Evolutionary conservation across 768 basidiomycete species (phyloP).

Genomic region (Pleurotus cornucopiae): DNA sequence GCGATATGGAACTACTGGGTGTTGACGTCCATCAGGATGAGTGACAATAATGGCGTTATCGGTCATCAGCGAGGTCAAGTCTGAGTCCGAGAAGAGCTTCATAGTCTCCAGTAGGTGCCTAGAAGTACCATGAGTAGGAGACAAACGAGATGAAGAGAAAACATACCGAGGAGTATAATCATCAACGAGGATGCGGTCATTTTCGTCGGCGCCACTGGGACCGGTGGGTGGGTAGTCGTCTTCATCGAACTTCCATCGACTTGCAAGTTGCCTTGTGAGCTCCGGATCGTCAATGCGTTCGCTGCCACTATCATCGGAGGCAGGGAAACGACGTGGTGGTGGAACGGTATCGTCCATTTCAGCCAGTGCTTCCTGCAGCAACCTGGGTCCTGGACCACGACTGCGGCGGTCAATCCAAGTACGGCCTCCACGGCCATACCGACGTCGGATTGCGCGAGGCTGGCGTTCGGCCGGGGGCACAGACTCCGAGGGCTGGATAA

Average conservation of each 20-base stretch:
- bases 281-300: slow-evolving; percentile 34
- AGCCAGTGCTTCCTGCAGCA: slow-evolving; percentile 7
- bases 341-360: slow-evolving; percentile 19
- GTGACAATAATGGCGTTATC: slow-evolving; percentile 45
- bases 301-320: slow-evolving; percentile 5
- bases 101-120: slow-evolving; percentile 55
- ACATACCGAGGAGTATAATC: slow-evolving; percentile 58
- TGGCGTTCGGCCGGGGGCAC: slow-evolving; percentile 25
- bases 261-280: slow-evolving; percentile 35
- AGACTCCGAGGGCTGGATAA: slow-evolving; percentile 37
- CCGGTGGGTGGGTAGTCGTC: slow-evolving; percentile 58
- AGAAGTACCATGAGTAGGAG: slow-evolving; percentile 5
- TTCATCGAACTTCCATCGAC: slow-evolving; percentile 66
- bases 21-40: slow-evolving; percentile 36
- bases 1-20: slow-evolving; percentile 46
- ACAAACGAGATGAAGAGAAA: neutral
- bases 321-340: slow-evolving; percentile 20
- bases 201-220: slow-evolving; percentile 61
- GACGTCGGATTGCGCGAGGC: slow-evolving; percentile 58
- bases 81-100: slow-evolving; percentile 52
- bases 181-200: slow-evolving; percentile 65
- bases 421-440: slow-evolving; percentile 82
- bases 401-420: slow-evolving; percentile 69
- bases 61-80: slow-evolving; percentile 45
- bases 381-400: slow-evolving; percentile 18